Conservation (phyloP, 345 rosid species). For the Durio zibethinus region DNA sequence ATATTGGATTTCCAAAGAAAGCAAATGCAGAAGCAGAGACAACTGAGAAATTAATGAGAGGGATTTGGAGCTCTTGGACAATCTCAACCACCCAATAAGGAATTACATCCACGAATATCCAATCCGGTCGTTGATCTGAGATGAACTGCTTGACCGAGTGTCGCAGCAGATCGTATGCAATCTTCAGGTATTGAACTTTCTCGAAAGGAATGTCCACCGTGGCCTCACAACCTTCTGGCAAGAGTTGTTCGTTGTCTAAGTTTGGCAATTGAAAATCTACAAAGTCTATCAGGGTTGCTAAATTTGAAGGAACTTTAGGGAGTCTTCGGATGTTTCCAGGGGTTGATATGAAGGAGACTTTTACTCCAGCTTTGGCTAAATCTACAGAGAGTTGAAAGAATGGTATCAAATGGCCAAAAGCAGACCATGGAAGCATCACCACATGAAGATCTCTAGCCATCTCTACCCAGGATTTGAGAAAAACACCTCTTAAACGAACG, state of each 20-base stretch:
- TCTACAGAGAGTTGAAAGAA: constrained; percentile 26
- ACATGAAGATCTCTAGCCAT: not conserved
- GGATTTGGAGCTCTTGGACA: constrained; percentile 18
- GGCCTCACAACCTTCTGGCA: constrained; percentile 27
- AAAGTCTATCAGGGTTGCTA: not conserved
- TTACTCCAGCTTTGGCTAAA: constrained; percentile 20
- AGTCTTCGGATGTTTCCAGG: constrained; percentile 27
- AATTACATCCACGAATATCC: constrained; percentile 20
- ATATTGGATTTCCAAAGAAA: constrained; percentile 1
- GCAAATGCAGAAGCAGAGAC: not conserved
- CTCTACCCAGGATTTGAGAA: not conserved
- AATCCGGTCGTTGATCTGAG: constrained; percentile 8
- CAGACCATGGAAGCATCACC: constrained; percentile 21
- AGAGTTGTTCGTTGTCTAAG: not conserved
- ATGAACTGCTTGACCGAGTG: constrained; percentile 22
- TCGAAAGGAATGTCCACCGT: not conserved
- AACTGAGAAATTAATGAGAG: constrained; percentile 15
- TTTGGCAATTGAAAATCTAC: constrained; percentile 24
- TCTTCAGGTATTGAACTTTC: constrained; percentile 13
- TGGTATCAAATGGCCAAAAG: constrained; percentile 24
- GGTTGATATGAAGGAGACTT: constrained; percentile 23
- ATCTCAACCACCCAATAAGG: constrained; percentile 24
- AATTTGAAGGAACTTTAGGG: constrained; percentile 25
- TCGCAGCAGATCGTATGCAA: constrained; percentile 30
- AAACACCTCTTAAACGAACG: no score